phyloP scores from a whole-genome alignment of 306 rosid species.

The Ceratonia siliqua region DNA sequence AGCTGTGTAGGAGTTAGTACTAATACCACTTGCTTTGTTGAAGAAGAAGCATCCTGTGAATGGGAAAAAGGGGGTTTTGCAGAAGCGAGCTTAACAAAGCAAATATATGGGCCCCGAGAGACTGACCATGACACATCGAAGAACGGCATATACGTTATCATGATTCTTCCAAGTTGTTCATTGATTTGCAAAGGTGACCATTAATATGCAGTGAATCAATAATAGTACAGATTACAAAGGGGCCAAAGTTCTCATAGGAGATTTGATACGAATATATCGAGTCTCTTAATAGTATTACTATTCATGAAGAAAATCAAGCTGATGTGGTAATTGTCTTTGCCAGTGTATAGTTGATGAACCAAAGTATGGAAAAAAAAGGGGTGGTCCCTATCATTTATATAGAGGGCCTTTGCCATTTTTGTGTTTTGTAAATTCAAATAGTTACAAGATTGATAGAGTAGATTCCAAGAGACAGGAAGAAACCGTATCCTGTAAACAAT shows the following conservation, averaged over 20 bases:
- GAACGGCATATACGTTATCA: conserved; percentile 34
- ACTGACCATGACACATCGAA: conserved; percentile 34
- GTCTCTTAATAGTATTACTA: not conserved
- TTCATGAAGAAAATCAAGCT: too few species aligned
- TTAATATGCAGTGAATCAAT: conserved; percentile 26
- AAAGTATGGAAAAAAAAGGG: not conserved
- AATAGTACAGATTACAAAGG: conserved; percentile 2
- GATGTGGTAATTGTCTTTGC: too few species aligned
- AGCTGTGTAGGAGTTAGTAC: not conserved
- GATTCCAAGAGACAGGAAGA: not conserved
- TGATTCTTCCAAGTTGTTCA: conserved; percentile 31
- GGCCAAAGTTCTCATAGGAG: conserved; percentile 1
- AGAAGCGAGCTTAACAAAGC: not conserved
- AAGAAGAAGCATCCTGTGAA: conserved; percentile 17
- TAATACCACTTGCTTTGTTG: conserved; percentile 23
- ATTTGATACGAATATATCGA: not conserved
- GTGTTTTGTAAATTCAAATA: not conserved
- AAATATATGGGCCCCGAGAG: conserved; percentile 6
- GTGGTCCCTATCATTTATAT: conserved; percentile 15
- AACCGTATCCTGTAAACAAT: conserved; percentile 5
- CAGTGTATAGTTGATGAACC: too few species aligned
- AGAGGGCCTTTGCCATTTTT: not conserved
- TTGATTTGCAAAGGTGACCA: conserved; percentile 26
- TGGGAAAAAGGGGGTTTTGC: not conserved
- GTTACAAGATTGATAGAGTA: not conserved